Percentiles rank a stretch among this genome's conserved stretches.
These are phyloP conservation scores for Claviceps africana DNA, from an alignment of 2,329 filamentous ascomycete genomes.

Conservation along the genomic window DNA sequence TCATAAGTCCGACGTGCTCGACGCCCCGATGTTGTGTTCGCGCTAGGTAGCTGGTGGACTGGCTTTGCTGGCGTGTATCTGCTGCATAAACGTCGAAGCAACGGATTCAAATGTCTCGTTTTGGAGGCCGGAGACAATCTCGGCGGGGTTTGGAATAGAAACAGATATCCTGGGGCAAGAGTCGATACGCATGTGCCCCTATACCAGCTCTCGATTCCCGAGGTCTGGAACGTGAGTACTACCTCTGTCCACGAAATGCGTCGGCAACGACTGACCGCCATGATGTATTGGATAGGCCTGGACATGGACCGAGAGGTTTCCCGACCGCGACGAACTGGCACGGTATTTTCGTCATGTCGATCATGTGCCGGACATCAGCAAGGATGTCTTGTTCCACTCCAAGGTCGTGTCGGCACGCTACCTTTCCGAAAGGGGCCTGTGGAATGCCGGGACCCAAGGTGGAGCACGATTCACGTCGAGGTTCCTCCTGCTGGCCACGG, in stretches of 20 bases:
- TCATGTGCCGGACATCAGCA: slow-evolving; percentile 38
- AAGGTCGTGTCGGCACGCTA: slow-evolving; percentile 39
- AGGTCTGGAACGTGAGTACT: slow-evolving; percentile 20
- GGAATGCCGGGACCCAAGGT: slow-evolving; percentile 34
- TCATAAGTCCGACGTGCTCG: too few species aligned
- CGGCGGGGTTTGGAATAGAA: slow-evolving; percentile 43
- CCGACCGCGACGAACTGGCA: slow-evolving; percentile 36
- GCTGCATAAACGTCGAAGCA: slow-evolving; percentile 36
- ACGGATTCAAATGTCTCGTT: slow-evolving; percentile 32
- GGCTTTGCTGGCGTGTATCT: slow-evolving; percentile 36
- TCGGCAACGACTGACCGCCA: neutral
- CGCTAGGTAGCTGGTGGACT: slow-evolving; percentile 18
- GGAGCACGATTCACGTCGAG: slow-evolving; percentile 34
- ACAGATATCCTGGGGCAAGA: slow-evolving; percentile 38
- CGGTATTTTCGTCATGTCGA: slow-evolving; percentile 47
- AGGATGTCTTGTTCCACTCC: slow-evolving; percentile 42
- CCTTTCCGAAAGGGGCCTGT: slow-evolving; percentile 31
- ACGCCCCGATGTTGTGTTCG: too few species aligned
- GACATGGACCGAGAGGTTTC: slow-evolving; percentile 42
- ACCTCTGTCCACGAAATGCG: too few species aligned
- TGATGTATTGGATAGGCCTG: slow-evolving; percentile 26
- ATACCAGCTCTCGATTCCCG: slow-evolving; percentile 39
- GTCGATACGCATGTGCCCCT: slow-evolving; percentile 40
- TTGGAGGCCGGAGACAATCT: slow-evolving; percentile 37
- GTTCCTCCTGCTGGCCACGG: slow-evolving; percentile 39